These are phyloP conservation scores for Xerocomellus dryophilus DNA, from an alignment of 768 basidiomycete species.

Conservation along the genomic window DNA sequence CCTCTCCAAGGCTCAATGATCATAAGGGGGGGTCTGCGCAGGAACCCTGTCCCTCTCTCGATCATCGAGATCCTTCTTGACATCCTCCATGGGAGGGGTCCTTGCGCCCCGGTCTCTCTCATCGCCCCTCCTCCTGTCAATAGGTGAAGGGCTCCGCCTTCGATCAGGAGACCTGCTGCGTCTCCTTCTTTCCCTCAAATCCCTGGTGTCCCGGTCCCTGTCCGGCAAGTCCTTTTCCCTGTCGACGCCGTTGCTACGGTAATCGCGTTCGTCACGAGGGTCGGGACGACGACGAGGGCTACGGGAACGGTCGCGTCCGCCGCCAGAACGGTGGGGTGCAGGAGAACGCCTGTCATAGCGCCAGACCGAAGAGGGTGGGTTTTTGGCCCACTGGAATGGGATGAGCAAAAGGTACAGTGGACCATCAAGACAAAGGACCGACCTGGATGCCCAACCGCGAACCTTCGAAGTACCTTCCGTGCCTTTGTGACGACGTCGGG, in stretches of 20 bases:
- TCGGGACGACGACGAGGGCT: slow-evolving; percentile 49
- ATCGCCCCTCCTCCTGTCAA: slow-evolving; percentile 37
- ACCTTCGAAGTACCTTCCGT: slow-evolving; percentile 73
- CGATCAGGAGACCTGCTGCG: slow-evolving; percentile 49
- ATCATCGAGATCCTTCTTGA: slow-evolving; percentile 42
- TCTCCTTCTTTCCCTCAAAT: slow-evolving; percentile 45
- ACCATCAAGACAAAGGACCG: slow-evolving; percentile 7
- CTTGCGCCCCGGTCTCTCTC: slow-evolving; percentile 49
- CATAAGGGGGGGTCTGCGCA: slow-evolving; percentile 58
- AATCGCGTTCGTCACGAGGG: slow-evolving; percentile 38
- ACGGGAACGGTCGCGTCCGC: slow-evolving; percentile 49
- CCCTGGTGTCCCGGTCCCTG: slow-evolving; percentile 37
- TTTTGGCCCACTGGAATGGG: slow-evolving; percentile 70
- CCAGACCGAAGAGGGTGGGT: slow-evolving; percentile 81
- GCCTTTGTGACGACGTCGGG: slow-evolving; percentile 43
- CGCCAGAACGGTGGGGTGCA: slow-evolving; percentile 36
- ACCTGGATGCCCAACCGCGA: slow-evolving; percentile 74
- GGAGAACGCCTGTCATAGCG: slow-evolving; percentile 62
- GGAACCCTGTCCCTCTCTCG: slow-evolving; percentile 50
- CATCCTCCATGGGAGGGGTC: slow-evolving; percentile 47
- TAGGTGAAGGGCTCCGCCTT: slow-evolving; percentile 45
- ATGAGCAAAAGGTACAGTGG: neutral
- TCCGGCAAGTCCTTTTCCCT: slow-evolving; percentile 32
- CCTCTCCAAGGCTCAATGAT: slow-evolving; percentile 36
- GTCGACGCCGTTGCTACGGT: slow-evolving; percentile 37